These are phyloP conservation scores for Chrysanthemum lavandulifolium DNA, from an alignment of 129 eudicot genomes.

Conservation along the genomic window DNA sequence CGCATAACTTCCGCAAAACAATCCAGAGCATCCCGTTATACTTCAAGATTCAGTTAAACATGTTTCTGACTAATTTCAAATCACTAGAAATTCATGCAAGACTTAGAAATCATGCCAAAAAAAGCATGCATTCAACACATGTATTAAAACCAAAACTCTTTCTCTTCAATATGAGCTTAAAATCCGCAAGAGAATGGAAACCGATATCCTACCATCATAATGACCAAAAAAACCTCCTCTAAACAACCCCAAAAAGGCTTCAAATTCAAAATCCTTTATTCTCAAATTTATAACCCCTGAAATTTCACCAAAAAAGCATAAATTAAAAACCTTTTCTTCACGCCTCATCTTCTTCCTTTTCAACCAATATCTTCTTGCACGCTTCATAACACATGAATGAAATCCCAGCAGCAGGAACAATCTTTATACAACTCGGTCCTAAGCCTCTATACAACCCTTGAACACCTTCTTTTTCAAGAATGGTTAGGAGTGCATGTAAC, in stretches of 20 bases:
- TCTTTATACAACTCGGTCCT: conserved; percentile 85
- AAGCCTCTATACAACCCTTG: conserved; percentile 75
- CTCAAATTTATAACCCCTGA: background rate
- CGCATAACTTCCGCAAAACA: too few species aligned
- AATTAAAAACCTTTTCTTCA: background rate
- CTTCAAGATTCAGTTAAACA: background rate
- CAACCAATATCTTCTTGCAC: conserved; percentile 85
- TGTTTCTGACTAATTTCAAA: background rate
- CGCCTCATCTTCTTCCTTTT: conserved; percentile 49
- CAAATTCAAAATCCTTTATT: conserved; percentile 23
- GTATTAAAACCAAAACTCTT: conserved; percentile 11
- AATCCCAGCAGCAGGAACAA: conserved; percentile 94
- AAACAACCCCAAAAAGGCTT: conserved; percentile 5
- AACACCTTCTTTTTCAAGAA: conserved; percentile 76
- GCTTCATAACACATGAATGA: conserved; percentile 97
- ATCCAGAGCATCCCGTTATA: background rate
- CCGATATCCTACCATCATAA: conserved; percentile 23
- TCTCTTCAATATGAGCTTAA: conserved; percentile 9
- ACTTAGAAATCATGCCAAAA: background rate
- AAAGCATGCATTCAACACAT: conserved; percentile 2
- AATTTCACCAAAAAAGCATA: background rate
- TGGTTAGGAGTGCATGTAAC: conserved; percentile 69
- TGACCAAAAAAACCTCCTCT: conserved; percentile 15
- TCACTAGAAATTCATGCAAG: background rate
- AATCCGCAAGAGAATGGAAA: background rate